These are phyloP conservation scores for Solanum piurae DNA, from an alignment of 257 asterid species.

Conservation along the genomic window DNA sequence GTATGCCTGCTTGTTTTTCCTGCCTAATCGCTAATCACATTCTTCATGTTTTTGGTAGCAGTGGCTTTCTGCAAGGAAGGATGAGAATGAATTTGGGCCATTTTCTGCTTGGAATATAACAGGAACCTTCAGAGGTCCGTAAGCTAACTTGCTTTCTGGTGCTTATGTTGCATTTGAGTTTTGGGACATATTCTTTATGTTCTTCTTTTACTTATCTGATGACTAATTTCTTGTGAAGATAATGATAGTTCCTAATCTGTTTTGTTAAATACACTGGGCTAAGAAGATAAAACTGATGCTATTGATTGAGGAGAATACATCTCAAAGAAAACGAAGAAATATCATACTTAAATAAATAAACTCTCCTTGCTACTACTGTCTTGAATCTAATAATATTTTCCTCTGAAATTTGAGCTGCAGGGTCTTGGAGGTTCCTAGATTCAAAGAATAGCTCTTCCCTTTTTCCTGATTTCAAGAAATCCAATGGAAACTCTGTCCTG, in stretches of 20 bases:
- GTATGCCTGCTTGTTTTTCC: not conserved
- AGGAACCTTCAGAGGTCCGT: conserved; percentile 91
- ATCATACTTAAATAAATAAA: not conserved
- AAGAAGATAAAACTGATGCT: not conserved
- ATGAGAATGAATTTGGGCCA: conserved; percentile 68
- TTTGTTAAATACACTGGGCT: not conserved
- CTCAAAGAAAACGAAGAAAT: not conserved
- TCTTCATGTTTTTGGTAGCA: conserved; percentile 26
- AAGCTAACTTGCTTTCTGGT: conserved; percentile 6
- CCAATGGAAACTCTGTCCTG: conserved; percentile 65
- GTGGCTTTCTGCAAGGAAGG: conserved; percentile 87
- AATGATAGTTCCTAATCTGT: not conserved
- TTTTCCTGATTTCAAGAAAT: conserved; percentile 71
- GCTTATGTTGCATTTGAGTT: not conserved
- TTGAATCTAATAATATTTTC: not conserved
- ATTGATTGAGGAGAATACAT: not conserved
- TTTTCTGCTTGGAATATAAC: conserved; percentile 92
- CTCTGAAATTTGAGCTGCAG: conserved; percentile 25
- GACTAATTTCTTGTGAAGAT: not conserved
- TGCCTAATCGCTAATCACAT: not conserved
- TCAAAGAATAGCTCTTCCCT: conserved; percentile 61
- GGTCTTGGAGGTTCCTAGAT: conserved; percentile 77
- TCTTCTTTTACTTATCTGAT: not conserved
- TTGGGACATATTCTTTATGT: not conserved
- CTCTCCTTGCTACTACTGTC: not conserved